Evolutionary conservation across 176 grass and related monocot genomes (phyloP).

Genomic region (Tillandsia fasciculata): DNA sequence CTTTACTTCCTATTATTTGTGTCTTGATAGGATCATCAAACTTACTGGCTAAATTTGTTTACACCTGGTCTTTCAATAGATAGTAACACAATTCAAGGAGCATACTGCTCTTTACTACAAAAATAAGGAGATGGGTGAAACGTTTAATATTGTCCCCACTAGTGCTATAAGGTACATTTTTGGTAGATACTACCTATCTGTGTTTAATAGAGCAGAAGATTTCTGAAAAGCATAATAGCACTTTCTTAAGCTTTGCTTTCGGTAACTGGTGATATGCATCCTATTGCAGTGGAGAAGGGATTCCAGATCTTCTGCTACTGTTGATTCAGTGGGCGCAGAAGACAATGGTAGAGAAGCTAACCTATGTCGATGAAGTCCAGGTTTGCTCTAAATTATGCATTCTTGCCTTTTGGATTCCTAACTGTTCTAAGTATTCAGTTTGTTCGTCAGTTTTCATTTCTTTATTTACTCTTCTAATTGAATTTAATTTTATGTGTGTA

Average conservation of each 20-base stretch:
- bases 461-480: background rate
- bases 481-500: background rate
- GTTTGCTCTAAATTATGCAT: conserved; percentile 23
- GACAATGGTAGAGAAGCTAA: conserved; percentile 89
- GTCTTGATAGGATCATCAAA: background rate
- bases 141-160: conserved; percentile 89
- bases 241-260: background rate
- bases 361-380: conserved; percentile 91
- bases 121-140: conserved; percentile 87
- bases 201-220: background rate
- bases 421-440: background rate
- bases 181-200: background rate
- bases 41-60: conserved; percentile 1
- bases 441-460: background rate
- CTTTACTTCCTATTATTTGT: conserved; percentile 10
- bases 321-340: conserved; percentile 91
- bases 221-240: no score
- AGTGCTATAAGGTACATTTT: conserved; percentile 69
- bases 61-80: conserved; percentile 31
- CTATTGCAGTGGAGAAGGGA: conserved; percentile 72
- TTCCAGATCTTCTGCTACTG: conserved; percentile 85
- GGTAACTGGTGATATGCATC: conserved; percentile 7
- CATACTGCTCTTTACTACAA: conserved; percentile 91
- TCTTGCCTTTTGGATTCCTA: background rate
- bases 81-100: conserved; percentile 80